phyloP scores from a whole-genome alignment of 2,329 filamentous ascomycete species.

The Alternaria burnsii region DNA sequence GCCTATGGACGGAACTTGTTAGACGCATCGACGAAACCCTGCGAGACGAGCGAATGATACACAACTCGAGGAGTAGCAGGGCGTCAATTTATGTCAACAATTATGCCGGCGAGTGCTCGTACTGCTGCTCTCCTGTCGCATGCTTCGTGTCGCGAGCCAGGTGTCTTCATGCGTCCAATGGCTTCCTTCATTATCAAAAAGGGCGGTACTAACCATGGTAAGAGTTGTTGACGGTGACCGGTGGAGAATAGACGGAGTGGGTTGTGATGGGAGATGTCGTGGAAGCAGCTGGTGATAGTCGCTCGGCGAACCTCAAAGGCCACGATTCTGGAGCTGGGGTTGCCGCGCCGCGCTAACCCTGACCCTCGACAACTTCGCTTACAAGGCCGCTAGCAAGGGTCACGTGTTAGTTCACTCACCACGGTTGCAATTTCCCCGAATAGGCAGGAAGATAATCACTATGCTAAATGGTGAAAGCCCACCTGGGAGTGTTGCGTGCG shows the following conservation, averaged over 20 bases:
- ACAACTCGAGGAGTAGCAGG: background rate
- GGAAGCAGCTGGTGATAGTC: conserved; percentile 24
- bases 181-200: background rate
- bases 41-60: background rate
- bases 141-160: conserved; percentile 8
- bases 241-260: conserved; percentile 8
- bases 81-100: background rate
- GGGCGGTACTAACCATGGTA: conserved; percentile 31
- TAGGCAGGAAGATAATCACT: background rate
- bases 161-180: conserved; percentile 13
- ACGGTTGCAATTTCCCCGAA: conserved; percentile 9
- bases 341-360: conserved; percentile 30
- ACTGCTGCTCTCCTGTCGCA: conserved; percentile 10
- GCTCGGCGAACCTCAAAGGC: conserved; percentile 34
- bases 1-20: background rate
- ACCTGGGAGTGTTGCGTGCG: background rate
- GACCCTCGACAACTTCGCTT: conserved; percentile 20
- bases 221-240: conserved; percentile 9
- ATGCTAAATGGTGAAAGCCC: too few species aligned
- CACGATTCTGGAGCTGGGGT: conserved; percentile 45
- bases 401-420: conserved; percentile 22
- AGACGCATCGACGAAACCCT: background rate
- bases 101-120: background rate
- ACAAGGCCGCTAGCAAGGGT: conserved; percentile 29
- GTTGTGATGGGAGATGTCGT: conserved; percentile 17